Evolutionary conservation across 805 yeast genomes (phyloP).

Genomic region (Candida silvicultrix): DNA sequence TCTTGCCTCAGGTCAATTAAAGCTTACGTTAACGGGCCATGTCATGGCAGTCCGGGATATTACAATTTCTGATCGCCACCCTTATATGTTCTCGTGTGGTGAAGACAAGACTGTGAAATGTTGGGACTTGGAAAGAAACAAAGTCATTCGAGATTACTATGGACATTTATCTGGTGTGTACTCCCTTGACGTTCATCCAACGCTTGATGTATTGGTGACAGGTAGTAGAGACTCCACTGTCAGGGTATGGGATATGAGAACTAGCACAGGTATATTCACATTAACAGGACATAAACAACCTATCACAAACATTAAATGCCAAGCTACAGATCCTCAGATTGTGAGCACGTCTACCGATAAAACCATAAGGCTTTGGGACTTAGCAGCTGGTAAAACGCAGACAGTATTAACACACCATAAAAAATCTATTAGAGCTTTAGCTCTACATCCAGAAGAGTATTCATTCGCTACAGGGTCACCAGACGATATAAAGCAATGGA

Average conservation of each 20-base stretch:
- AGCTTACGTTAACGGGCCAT: slow-evolving; percentile 83
- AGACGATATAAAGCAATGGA: slow-evolving; percentile 80
- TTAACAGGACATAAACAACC: slow-evolving; percentile 78
- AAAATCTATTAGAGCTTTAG: slow-evolving; percentile 71
- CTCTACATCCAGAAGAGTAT: slow-evolving; percentile 59
- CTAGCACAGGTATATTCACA: slow-evolving; percentile 67
- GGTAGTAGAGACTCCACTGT: slow-evolving; percentile 88
- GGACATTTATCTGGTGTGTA: slow-evolving; percentile 93
- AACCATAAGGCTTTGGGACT: slow-evolving; percentile 86
- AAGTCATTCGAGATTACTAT: slow-evolving; percentile 78
- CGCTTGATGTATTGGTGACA: slow-evolving; percentile 72
- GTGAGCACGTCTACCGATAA: slow-evolving; percentile 79
- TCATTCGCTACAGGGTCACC: slow-evolving; percentile 79
- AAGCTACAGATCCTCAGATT: slow-evolving; percentile 78
- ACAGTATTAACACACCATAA: slow-evolving; percentile 79
- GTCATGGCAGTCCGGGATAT: slow-evolving; percentile 81
- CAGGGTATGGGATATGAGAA: slow-evolving; percentile 90
- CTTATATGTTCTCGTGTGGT: slow-evolving; percentile 86
- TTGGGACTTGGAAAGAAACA: slow-evolving; percentile 91
- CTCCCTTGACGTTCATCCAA: slow-evolving; percentile 80
- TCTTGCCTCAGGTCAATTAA: slow-evolving; percentile 60
- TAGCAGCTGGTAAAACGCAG: slow-evolving; percentile 68
- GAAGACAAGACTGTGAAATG: slow-evolving; percentile 92
- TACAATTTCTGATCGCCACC: slow-evolving; percentile 66
- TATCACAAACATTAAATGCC: slow-evolving; percentile 61